Percentiles rank a stretch among this genome's conserved stretches.
Conservation (phyloP, 2,329 filamentous ascomycete genomes). For the Aspergillus felis region DNA sequence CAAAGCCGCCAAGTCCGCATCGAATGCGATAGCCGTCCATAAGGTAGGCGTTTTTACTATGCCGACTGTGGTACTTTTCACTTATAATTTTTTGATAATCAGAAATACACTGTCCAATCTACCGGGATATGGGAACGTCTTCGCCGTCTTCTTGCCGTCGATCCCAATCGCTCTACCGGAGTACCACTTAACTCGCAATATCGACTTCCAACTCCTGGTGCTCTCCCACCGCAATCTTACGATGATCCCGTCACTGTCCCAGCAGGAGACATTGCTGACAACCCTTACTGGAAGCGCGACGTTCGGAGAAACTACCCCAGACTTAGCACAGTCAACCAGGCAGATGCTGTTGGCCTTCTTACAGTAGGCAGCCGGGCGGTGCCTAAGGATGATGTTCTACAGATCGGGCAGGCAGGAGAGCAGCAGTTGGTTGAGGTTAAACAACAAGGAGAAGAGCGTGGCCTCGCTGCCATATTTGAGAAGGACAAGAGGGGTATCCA, state of each 20-base stretch:
- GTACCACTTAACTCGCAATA: constrained; percentile 89
- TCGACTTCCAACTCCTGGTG: constrained; percentile 79
- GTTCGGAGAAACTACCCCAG: constrained; percentile 75
- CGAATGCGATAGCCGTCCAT: constrained; percentile 33
- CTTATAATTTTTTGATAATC: neutral
- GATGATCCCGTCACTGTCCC: constrained; percentile 79
- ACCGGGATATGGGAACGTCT: constrained; percentile 82
- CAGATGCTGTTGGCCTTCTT: constrained; percentile 79
- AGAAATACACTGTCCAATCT: constrained; percentile 97
- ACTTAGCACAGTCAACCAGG: constrained; percentile 75
- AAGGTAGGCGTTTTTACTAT: constrained; percentile 26
- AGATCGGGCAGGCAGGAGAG: constrained; percentile 70
- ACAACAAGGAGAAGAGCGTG: constrained; percentile 67
- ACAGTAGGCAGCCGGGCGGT: constrained; percentile 74
- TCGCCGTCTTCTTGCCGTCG: constrained; percentile 73
- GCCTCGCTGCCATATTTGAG: constrained; percentile 70
- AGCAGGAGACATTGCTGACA: constrained; percentile 84
- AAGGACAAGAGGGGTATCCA: constrained; percentile 54
- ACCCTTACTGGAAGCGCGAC: constrained; percentile 96
- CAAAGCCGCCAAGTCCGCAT: constrained; percentile 38
- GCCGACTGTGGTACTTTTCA: neutral
- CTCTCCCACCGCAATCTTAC: constrained; percentile 65
- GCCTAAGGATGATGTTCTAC: constrained; percentile 72
- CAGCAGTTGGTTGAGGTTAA: constrained; percentile 72
- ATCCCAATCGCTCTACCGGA: constrained; percentile 84